Evolutionary conservation across 2,329 filamentous ascomycete genomes (phyloP), one percentile per base, ranked within the genome.

Genomic region (Escovopsis sp.): DNA sequence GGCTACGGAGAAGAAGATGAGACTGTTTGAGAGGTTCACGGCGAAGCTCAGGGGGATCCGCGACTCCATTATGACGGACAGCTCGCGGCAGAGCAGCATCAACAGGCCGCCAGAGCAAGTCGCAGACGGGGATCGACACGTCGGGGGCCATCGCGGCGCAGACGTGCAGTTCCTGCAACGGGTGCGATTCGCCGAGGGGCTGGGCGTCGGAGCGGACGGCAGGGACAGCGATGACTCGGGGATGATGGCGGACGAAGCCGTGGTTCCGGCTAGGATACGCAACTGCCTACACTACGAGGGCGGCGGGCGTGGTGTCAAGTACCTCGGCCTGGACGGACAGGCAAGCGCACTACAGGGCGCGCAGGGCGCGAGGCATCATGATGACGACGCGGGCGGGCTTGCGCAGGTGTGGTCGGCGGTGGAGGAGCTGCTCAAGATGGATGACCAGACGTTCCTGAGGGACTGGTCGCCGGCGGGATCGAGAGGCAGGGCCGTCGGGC

Each of bases 1-100:
- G 50, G 61, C 64, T 4, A 74, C 75, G 0, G 75, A 81, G 58
- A 64, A 59, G 46, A 63, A 69, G 39, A 53, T 77, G 15, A 60
- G 63, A 4, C 63, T 68, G 23, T 66, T 72, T 45, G 64, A 73
- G 51, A 55, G 58, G 35, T 66, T 70, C 45, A 62, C 60, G 4
- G 46, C 53, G 12, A 55, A 56, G 23, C 35, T 66, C 30, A 55
- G 55, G 38, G 55, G 50, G 2, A 58, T 63, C 40, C 53, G 51
- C n/a, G 53, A 54, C 12, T 40, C 40, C 8, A 39, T 42, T 7
- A 15, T 26, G 30, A 26, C 34, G 0, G 39, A 44, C 2, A 42
- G 44, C 36, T 41, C 43, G 3, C 30, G 26, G 7, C 41, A 32
- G n/a, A 42, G 38, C 19, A 33, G 33, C 12, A 35, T 18, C 11